Percentiles rank a stretch among this genome's conserved stretches.
These are phyloP conservation scores for Brassica rapa DNA, from an alignment of 345 rosid species.

Conservation along the genomic window DNA sequence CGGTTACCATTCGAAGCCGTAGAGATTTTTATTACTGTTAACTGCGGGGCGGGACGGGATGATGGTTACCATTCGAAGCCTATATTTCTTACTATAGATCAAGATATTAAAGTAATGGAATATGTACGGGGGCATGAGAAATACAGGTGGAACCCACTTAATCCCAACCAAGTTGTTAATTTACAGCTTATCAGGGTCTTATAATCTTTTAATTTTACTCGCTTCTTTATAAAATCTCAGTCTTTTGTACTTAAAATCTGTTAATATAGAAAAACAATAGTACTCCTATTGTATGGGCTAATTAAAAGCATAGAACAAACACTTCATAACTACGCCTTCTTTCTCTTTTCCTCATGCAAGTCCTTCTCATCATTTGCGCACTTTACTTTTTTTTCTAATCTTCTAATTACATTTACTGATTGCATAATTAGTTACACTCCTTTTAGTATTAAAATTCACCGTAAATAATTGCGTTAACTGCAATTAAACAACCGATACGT, in stretches of 20 bases:
- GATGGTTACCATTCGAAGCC: too few relatives aligned
- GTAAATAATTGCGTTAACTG: background rate
- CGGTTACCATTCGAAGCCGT: too few relatives aligned
- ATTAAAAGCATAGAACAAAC: slow-evolving; percentile 23
- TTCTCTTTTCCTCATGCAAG: slow-evolving; percentile 30
- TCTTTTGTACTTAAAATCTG: background rate
- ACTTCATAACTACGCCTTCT: slow-evolving; percentile 33
- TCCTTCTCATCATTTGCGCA: slow-evolving; percentile 30
- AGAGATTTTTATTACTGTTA: too few relatives aligned
- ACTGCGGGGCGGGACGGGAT: too few relatives aligned
- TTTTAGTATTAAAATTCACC: background rate
- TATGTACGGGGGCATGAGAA: slow-evolving; percentile 2
- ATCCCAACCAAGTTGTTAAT: slow-evolving; percentile 25
- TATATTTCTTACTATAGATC: background rate
- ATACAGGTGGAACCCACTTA: slow-evolving; percentile 42
- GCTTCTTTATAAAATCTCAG: background rate
- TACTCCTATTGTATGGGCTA: slow-evolving; percentile 17
- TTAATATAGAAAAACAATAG: background rate
- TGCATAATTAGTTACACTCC: background rate
- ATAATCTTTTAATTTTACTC: background rate
- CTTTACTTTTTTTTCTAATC: background rate
- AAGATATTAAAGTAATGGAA: background rate
- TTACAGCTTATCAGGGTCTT: slow-evolving; percentile 2
- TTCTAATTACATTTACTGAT: background rate
- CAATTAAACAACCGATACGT: background rate